A percentile compares a stretch with the other conserved stretches of the same genome.
Conservation (phyloP, 768 basidiomycete genomes). For the Cubamyces lactineus region DNA sequence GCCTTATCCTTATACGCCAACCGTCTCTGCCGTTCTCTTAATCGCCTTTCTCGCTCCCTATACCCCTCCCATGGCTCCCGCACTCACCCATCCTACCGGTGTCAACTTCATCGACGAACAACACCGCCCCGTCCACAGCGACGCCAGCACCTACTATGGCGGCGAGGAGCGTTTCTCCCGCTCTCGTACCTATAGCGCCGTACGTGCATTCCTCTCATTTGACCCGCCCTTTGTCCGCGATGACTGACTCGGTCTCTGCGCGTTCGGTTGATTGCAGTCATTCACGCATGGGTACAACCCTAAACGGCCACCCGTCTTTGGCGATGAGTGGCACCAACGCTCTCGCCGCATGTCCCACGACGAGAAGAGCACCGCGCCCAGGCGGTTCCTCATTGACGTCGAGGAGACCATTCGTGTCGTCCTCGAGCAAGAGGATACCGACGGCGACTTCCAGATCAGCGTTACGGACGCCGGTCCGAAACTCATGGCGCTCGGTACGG, state of each 20-base stretch:
- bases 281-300: conserved; percentile 53
- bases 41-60: neutral
- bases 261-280: conserved; percentile 25
- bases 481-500: conserved; percentile 93
- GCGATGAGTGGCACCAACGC: conserved; percentile 74
- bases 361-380: conserved; percentile 80
- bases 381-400: conserved; percentile 95
- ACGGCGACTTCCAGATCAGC: conserved; percentile 95
- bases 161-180: conserved; percentile 78
- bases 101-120: conserved; percentile 71
- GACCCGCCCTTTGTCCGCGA: conserved; percentile 1
- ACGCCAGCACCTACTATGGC: conserved; percentile 84
- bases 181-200: conserved; percentile 86
- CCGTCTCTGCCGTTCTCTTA: neutral
- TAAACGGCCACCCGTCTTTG: conserved; percentile 69
- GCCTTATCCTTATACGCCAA: conserved; percentile 15
- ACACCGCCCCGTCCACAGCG: conserved; percentile 55
- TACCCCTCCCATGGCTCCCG: conserved; percentile 58
- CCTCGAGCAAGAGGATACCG: conserved; percentile 97
- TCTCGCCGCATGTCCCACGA: conserved; percentile 90
- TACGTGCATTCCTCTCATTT: conserved; percentile 42
- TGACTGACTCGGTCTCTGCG: neutral
- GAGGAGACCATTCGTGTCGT: conserved; percentile 97
- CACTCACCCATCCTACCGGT: conserved; percentile 63
- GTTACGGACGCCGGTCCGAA: conserved; percentile 97